Base-by-base conservation (phyloP, 108 stramenopile genomes). In the Cyclostephanos tholiformis region DNA sequence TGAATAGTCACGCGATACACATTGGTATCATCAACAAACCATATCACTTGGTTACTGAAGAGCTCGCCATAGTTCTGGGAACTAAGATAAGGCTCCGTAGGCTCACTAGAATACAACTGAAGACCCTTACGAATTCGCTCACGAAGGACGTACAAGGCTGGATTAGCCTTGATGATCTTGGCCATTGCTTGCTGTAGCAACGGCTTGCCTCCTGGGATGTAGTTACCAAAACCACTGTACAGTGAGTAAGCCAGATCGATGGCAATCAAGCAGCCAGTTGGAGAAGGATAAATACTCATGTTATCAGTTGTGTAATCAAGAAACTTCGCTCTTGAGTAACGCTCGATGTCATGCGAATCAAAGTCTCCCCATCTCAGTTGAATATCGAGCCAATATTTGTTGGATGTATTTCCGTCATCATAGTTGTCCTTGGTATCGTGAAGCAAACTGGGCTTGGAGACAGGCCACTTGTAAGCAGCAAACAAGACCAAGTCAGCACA, bases 281-380 rank as follows among this genome's bases (percentile, higher is more conserved):
- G 99, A 48, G 97, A 97, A 30, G 99, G 99, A 76, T 99, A 99
- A 56, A 98, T 94, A 74, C 94, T 94, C 98, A 98, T 99, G 89
- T 97, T 98, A 84, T 99, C 99, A n/a, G 97, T 97, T 6, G 99
- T 98, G 83, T 99, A 99, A 79, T 99, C 99, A 32, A 99, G 86
- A 82, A 97, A 99, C 85, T 99, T 99, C 62, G 98, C 97, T 26
- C 97, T 85, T 9, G 90, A 83, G 75, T 98, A 98, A 17, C 99
- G 91, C 86, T 99, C 99, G 58, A 99, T 96, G 68, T 98, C 99
- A 84, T 99, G 98, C 39, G 94, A 95, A 86, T 99, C 99, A 68
- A 97, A 99, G 83, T 99, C 99, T 62, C 99, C 99, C 99, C 99
- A 99, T 19, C 99, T 86, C 9, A 99, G 84, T 89, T 99, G 99